These are phyloP conservation scores for Pseudogymnoascus sp. DNA, from an alignment of 2,329 filamentous ascomycete species.

Conservation along the genomic window DNA sequence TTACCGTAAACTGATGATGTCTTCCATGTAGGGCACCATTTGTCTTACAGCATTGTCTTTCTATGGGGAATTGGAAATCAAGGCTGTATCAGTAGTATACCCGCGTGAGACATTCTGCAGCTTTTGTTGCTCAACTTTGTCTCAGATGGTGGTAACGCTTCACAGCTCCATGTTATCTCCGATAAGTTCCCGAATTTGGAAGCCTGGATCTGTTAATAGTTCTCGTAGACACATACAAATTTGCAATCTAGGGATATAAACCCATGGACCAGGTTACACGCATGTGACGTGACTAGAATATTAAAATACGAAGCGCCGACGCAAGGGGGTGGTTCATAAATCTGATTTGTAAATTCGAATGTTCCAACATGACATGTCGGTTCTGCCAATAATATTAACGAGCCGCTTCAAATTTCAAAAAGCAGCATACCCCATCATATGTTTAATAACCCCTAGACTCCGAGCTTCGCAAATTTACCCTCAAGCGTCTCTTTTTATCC, in stretches of 20 bases:
- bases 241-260: background rate
- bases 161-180: background rate
- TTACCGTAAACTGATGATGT: background rate
- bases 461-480: background rate
- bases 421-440: background rate
- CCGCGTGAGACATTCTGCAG: background rate
- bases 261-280: background rate
- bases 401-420: background rate
- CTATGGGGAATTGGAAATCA: background rate
- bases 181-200: background rate
- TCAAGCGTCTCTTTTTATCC: conserved; percentile 13
- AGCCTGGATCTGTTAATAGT: background rate
- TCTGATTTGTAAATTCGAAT: background rate
- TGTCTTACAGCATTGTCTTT: background rate
- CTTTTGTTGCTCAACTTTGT: background rate
- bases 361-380: background rate
- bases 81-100: background rate
- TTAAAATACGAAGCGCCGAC: background rate
- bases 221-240: background rate
- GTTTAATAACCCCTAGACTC: background rate
- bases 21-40: background rate
- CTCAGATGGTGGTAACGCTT: background rate
- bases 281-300: background rate
- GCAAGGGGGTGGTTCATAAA: background rate
- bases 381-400: background rate